Conservation (phyloP, 768 basidiomycete species). For the Leccinum disarticulatum region DNA sequence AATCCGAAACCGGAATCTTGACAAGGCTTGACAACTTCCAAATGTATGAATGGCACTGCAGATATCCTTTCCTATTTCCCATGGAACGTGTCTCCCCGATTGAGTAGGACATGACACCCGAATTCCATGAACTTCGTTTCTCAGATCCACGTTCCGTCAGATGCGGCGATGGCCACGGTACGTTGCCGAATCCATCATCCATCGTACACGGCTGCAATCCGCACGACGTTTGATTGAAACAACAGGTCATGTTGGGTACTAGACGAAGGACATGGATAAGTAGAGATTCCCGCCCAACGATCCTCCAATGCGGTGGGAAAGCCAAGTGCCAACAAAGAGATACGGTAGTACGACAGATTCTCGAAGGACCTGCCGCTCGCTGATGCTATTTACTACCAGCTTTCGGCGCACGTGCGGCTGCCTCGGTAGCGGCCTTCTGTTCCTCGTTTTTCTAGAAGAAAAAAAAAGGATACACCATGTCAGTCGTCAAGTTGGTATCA, state of each 20-base stretch:
- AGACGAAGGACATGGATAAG: slow-evolving; percentile 12
- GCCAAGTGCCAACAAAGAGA: slow-evolving; percentile 1
- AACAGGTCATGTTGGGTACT: slow-evolving; percentile 14
- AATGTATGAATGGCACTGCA: slow-evolving; percentile 8
- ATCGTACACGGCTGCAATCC: background rate
- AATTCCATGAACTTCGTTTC: slow-evolving; percentile 1
- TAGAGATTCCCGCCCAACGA: slow-evolving; percentile 13
- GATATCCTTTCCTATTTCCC: slow-evolving; percentile 6
- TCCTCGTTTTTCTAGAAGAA: slow-evolving; percentile 54
- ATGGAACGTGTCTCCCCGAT: slow-evolving; percentile 15
- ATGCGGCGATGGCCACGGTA: slow-evolving; percentile 23
- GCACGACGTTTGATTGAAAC: slow-evolving; percentile 1
- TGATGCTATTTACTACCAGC: slow-evolving; percentile 38
- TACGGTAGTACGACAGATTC: slow-evolving; percentile 14
- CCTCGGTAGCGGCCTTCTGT: slow-evolving; percentile 37
- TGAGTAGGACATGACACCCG: slow-evolving; percentile 3
- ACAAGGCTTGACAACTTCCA: slow-evolving; percentile 5
- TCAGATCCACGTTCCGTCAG: slow-evolving; percentile 24
- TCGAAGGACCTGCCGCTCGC: slow-evolving; percentile 19
- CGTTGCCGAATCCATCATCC: slow-evolving; percentile 15
- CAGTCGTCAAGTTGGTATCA: background rate
- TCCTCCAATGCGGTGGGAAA: slow-evolving; percentile 9
- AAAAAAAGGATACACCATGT: slow-evolving; percentile 6
- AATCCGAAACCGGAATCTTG: slow-evolving; percentile 16
- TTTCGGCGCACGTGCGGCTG: slow-evolving; percentile 15